A percentile compares a stretch with the other conserved stretches of the same genome.
Conservation (phyloP, 1,139 yeast species). For the Pichia sp. region DNA sequence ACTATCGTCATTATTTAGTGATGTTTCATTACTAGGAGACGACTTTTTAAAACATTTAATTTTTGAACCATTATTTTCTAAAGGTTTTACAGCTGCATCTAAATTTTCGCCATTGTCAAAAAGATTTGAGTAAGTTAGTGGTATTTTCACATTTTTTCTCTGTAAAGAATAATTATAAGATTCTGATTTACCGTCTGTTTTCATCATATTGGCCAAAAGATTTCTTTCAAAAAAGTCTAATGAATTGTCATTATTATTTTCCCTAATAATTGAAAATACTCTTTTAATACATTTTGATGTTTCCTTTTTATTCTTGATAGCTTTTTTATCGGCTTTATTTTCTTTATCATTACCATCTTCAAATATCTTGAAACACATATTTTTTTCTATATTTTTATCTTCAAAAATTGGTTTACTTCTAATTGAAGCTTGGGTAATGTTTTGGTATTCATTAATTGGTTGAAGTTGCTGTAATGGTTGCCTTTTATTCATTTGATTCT, state of each 20-base stretch:
- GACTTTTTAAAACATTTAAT: background rate
- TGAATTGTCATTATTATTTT: background rate
- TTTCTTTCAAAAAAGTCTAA: slow-evolving; percentile 7
- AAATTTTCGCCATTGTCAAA: background rate
- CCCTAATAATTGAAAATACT: background rate
- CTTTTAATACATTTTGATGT: background rate
- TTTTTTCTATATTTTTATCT: background rate
- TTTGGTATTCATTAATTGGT: background rate
- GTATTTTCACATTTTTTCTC: background rate
- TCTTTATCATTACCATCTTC: background rate
- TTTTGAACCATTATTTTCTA: background rate
- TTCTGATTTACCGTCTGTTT: background rate
- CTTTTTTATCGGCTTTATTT: background rate
- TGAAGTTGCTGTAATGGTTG: background rate
- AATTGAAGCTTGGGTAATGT: background rate
- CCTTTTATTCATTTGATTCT: background rate
- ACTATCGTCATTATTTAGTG: background rate
- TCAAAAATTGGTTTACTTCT: background rate
- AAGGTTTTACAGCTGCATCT: background rate
- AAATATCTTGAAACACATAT: background rate
- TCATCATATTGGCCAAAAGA: slow-evolving; percentile 1
- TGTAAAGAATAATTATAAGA: background rate
- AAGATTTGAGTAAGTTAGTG: background rate
- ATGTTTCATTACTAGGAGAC: background rate
- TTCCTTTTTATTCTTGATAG: background rate